These are phyloP conservation scores for Spergularia marina DNA, from an alignment of 148 eudicot genomes.

Conservation along the genomic window DNA sequence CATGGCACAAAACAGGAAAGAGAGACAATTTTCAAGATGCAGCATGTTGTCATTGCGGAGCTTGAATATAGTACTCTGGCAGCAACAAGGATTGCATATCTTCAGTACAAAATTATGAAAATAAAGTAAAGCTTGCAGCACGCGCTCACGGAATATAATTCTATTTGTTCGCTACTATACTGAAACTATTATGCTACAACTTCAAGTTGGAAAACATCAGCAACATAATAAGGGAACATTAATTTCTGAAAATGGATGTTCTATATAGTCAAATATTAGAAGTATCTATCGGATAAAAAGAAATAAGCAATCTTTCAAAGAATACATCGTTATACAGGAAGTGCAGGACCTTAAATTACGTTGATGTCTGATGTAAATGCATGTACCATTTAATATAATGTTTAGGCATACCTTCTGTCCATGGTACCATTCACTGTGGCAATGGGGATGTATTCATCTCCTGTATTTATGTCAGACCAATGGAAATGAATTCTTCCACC, in stretches of 20 bases:
- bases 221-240: neutral
- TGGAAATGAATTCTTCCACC: conserved; percentile 93
- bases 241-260: neutral
- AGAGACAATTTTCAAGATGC: too few relatives aligned
- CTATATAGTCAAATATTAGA: neutral
- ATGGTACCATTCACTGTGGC: conserved; percentile 61
- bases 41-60: too few relatives aligned
- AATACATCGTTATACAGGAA: neutral
- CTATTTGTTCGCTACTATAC: too few relatives aligned
- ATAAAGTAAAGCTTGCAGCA: neutral
- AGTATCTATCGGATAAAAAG: neutral
- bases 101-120: neutral
- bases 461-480: conserved; percentile 68
- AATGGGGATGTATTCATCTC: conserved; percentile 68
- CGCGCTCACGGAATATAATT: too few relatives aligned
- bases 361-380: neutral
- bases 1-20: too few relatives aligned
- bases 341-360: neutral
- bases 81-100: neutral
- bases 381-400: neutral
- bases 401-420: conserved; percentile 48
- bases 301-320: neutral
- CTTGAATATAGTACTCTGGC: neutral
- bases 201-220: neutral
- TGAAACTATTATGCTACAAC: neutral